Evolutionary conservation across 1,284 basidiomycete genomes (phyloP).

Genomic region (Pseudozyma tsukubaensis): DNA sequence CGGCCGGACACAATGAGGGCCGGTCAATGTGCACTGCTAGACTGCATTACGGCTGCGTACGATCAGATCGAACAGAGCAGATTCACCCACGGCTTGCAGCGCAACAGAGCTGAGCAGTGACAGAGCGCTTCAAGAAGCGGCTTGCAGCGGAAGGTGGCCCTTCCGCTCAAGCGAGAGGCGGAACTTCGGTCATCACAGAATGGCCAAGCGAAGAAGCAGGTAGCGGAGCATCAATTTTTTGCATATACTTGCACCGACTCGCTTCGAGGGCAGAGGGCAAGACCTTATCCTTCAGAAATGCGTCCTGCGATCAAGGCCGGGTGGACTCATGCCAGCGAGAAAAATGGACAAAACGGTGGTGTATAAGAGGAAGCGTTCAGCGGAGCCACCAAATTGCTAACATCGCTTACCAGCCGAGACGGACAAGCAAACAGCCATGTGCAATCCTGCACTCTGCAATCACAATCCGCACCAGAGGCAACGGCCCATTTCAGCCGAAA

Average conservation of each 20-base stretch:
- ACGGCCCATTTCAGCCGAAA: not conserved
- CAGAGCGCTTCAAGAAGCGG: conserved; percentile 9
- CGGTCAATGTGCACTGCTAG: not conserved
- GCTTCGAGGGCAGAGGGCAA: not conserved
- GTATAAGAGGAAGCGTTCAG: conserved; percentile 5
- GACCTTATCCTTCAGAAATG: not conserved
- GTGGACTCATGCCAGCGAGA: not conserved
- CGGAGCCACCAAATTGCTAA: not conserved
- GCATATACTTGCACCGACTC: not conserved
- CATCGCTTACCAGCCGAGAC: conserved; percentile 27
- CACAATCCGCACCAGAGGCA: not conserved
- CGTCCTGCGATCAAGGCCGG: not conserved
- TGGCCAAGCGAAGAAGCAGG: not conserved
- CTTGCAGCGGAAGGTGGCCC: conserved; percentile 2
- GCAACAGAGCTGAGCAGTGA: not conserved
- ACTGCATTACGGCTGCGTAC: not conserved
- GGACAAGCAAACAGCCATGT: conserved; percentile 9
- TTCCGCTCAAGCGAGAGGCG: conserved; percentile 3
- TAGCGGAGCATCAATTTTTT: not conserved
- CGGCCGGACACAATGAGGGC: not conserved
- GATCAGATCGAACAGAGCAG: conserved; percentile 2
- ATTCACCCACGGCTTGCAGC: conserved; percentile 4
- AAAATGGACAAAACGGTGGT: not conserved
- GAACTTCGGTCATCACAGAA: not conserved
- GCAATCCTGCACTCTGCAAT: not conserved